Conservation (phyloP, 495 filamentous ascomycete species). For the Hypoxylon rickii region DNA sequence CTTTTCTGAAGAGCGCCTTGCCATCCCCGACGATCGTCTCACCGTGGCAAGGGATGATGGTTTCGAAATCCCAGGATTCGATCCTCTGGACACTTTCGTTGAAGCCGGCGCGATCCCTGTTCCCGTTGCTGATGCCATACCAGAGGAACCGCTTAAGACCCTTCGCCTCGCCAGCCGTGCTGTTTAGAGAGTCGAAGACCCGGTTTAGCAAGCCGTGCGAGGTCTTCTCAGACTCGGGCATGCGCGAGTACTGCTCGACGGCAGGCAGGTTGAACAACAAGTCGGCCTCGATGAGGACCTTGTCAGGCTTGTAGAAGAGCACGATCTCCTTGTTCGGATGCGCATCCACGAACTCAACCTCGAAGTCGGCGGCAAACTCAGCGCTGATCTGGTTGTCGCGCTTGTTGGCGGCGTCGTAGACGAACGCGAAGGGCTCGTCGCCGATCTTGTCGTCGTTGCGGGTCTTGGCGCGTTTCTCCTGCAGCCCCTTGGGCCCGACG, state of each 20-base stretch:
- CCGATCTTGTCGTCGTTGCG: slow-evolving; percentile 61
- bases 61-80: slow-evolving; percentile 81
- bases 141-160: slow-evolving; percentile 83
- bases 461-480: slow-evolving; percentile 75
- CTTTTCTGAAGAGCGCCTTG: slow-evolving; percentile 76
- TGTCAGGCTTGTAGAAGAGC: slow-evolving; percentile 78
- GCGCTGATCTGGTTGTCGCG: slow-evolving; percentile 58
- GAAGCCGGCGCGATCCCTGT: slow-evolving; percentile 67
- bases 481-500: slow-evolving; percentile 82
- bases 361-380: slow-evolving; percentile 87
- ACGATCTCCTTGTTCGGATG: slow-evolving; percentile 88
- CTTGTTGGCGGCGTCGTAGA: slow-evolving; percentile 52
- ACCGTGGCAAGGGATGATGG: slow-evolving; percentile 90
- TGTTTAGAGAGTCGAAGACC: slow-evolving; percentile 64
- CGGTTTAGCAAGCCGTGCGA: slow-evolving; percentile 66
- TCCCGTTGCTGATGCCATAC: slow-evolving; percentile 66
- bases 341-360: slow-evolving; percentile 77
- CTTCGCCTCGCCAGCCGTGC: slow-evolving; percentile 64
- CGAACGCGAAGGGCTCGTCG: slow-evolving; percentile 67
- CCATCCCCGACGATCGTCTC: slow-evolving; percentile 81
- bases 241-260: slow-evolving; percentile 77
- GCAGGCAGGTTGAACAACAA: slow-evolving; percentile 91
- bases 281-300: slow-evolving; percentile 88
- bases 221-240: slow-evolving; percentile 56
- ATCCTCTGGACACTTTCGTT: slow-evolving; percentile 70